Evolutionary conservation across 1,284 basidiomycete species (phyloP).

Genomic region (Apiotrichum mycotoxinovorans): DNA sequence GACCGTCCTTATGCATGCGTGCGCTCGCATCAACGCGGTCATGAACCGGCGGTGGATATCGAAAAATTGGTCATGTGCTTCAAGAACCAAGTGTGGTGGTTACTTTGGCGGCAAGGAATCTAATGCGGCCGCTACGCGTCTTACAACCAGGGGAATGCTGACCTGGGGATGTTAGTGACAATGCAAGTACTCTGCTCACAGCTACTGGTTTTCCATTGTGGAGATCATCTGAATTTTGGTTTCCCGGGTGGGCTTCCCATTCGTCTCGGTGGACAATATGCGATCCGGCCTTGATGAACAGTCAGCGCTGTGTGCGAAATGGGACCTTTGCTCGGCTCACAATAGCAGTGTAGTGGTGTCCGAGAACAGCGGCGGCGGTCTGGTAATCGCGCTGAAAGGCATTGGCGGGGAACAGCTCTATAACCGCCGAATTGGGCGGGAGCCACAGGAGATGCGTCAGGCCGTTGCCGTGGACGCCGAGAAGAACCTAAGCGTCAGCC

Average conservation of each 20-base stretch:
- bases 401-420: conserved; percentile 45
- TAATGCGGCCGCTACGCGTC: no score
- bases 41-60: no score
- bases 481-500: conserved; percentile 36
- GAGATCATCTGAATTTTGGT: conserved; percentile 1
- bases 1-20: background rate
- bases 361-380: conserved; percentile 8
- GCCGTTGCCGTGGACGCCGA: conserved; percentile 51
- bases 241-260: conserved; percentile 22
- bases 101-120: no score
- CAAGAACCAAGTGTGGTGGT: no score
- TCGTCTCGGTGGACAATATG: conserved; percentile 13
- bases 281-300: conserved; percentile 12
- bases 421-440: conserved; percentile 47
- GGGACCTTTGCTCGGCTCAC: background rate
- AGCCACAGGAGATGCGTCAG: conserved; percentile 51
- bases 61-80: no score
- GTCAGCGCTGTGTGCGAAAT: background rate
- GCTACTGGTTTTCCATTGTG: no score
- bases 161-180: no score
- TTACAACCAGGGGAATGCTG: no score
- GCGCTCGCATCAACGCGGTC: background rate
- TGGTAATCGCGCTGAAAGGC: background rate
- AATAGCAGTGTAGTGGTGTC: conserved; percentile 23
- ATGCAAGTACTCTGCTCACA: no score